Percentiles rank a stretch among this genome's conserved stretches.
phyloP scores from a whole-genome alignment of 75 land plant species.

The Chamaecyparis obtusa region DNA sequence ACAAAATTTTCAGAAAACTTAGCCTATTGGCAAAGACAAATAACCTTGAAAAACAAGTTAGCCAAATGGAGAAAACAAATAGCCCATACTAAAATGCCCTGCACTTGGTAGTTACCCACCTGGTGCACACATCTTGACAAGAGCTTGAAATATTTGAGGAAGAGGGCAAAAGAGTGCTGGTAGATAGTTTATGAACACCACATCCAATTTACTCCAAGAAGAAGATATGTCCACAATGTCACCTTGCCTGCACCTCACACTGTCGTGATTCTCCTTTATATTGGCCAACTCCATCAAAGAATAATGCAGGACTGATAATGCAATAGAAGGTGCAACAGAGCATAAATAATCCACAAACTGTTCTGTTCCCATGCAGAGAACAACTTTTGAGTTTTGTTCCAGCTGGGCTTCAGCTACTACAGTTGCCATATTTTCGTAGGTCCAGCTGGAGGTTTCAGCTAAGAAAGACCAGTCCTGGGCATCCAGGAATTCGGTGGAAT shows the following conservation, averaged over 20 bases:
- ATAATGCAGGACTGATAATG: conserved; percentile 36
- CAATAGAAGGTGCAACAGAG: conserved; percentile 11
- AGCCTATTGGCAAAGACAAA: too few relatives aligned
- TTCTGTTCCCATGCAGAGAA: conserved; percentile 35
- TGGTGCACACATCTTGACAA: conserved; percentile 31
- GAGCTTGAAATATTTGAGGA: conserved; percentile 26
- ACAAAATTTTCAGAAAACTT: too few relatives aligned
- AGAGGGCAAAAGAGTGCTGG: conserved; percentile 43
- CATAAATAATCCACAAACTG: conserved; percentile 47
- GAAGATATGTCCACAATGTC: conserved; percentile 37
- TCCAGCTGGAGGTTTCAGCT: conserved; percentile 11
- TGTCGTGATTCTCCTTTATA: conserved; percentile 24
- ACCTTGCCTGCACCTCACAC: conserved; percentile 42
- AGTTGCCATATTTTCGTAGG: conserved; percentile 11
- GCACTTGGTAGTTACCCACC: conserved; percentile 21
- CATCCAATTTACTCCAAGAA: conserved; percentile 52
- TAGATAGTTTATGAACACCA: conserved; percentile 46
- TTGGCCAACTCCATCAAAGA: conserved; percentile 18
- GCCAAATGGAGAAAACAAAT: background rate
- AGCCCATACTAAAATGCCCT: background rate
- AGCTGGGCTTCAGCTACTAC: conserved; percentile 41
- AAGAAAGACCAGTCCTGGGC: conserved; percentile 61
- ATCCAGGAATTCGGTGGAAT: conserved; percentile 29
- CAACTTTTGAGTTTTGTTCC: conserved; percentile 25
- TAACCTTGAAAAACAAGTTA: too few relatives aligned